Conservation (phyloP, 2,329 filamentous ascomycete species). For the Phyllosticta ampelicida region DNA sequence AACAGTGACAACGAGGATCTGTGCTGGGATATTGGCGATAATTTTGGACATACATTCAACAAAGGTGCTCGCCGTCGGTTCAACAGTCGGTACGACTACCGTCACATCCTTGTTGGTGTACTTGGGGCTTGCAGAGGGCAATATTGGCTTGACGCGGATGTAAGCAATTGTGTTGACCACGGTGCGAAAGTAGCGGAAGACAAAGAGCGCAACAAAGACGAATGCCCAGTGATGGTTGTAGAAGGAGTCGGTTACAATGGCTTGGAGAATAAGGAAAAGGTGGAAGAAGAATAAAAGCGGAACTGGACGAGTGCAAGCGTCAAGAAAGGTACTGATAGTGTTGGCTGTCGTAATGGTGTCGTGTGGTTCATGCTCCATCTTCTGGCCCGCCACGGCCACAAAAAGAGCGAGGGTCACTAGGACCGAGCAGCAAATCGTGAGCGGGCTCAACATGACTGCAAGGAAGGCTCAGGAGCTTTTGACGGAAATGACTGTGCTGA, state of each 20-base stretch:
- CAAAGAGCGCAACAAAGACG: constrained; percentile 28
- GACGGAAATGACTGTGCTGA: neutral
- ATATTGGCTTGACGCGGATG: constrained; percentile 29
- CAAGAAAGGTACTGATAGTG: neutral
- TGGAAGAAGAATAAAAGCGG: neutral
- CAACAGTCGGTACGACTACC: constrained; percentile 43
- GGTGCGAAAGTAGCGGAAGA: constrained; percentile 39
- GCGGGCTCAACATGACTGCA: neutral
- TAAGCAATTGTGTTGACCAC: constrained; percentile 34
- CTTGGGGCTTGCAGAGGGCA: constrained; percentile 18
- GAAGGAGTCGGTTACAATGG: neutral
- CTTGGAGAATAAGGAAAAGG: neutral
- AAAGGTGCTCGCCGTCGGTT: constrained; percentile 34
- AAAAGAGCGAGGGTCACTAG: neutral
- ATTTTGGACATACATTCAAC: constrained; percentile 31
- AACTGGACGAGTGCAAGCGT: neutral
- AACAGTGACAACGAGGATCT: constrained; percentile 38
- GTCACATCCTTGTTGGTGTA: constrained; percentile 35
- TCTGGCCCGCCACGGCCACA: neutral
- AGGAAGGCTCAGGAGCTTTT: neutral
- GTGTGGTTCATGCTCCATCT: neutral
- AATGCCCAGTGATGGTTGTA: neutral
- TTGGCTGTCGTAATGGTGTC: neutral
- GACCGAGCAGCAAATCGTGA: neutral
- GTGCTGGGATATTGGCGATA: constrained; percentile 28